Percentiles rank a stretch among this genome's conserved stretches.
phyloP scores from a whole-genome alignment of 768 basidiomycete species.

The Leccinellum luteum region DNA sequence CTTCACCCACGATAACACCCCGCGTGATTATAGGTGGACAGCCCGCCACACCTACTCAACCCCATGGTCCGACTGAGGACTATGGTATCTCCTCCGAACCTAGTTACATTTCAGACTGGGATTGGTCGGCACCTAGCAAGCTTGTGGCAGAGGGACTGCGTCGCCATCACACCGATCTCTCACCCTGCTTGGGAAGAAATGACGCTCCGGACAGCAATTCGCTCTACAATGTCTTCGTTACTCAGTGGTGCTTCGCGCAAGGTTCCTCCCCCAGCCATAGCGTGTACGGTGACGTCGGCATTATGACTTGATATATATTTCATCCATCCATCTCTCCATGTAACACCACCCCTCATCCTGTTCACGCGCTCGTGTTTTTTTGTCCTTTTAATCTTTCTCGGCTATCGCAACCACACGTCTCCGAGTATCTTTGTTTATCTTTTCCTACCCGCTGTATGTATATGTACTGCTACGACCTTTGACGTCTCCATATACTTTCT shows the following conservation, averaged over 20 bases:
- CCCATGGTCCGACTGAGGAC: not conserved
- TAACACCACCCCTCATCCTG: not conserved
- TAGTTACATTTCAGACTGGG: slow-evolving; percentile 18
- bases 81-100: not conserved
- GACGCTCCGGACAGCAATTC: slow-evolving; percentile 24
- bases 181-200: slow-evolving; percentile 13
- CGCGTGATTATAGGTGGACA: slow-evolving; percentile 28
- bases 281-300: slow-evolving; percentile 11
- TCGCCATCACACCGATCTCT: not conserved
- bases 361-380: slow-evolving; percentile 1
- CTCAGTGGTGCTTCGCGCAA: slow-evolving; percentile 69
- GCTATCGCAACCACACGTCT: not conserved
- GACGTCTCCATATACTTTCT: not conserved
- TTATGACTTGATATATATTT: slow-evolving; percentile 18
- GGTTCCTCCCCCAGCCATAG: slow-evolving; percentile 28
- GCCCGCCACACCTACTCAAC: slow-evolving; percentile 13
- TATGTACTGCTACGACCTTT: not conserved
- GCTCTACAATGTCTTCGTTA: slow-evolving; percentile 58
- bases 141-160: not conserved
- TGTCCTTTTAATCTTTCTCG: not conserved
- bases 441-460: not conserved
- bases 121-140: slow-evolving; percentile 19
- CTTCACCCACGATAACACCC: slow-evolving; percentile 20
- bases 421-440: not conserved
- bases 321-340: not conserved